These are phyloP conservation scores for Echria macrotheca DNA, from an alignment of 495 filamentous ascomycete genomes.

Conservation along the genomic window DNA sequence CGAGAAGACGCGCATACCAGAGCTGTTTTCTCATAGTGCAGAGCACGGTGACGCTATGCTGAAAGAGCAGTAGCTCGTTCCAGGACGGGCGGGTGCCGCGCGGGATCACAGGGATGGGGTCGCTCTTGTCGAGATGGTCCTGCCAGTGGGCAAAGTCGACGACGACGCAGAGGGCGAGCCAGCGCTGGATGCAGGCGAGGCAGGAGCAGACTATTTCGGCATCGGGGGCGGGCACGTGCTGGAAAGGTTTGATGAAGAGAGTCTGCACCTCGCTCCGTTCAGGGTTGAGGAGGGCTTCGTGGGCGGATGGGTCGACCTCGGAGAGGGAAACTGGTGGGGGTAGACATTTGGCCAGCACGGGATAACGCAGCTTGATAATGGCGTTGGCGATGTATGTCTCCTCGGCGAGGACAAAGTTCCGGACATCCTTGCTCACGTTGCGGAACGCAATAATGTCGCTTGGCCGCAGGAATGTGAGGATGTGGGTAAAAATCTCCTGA, in stretches of 20 bases:
- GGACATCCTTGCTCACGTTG: conserved; percentile 31
- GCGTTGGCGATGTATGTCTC: conserved; percentile 33
- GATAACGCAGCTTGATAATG: conserved; percentile 40
- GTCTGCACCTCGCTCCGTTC: conserved; percentile 30
- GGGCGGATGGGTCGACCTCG: conserved; percentile 32
- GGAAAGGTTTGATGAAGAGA: conserved; percentile 41
- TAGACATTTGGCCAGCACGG: conserved; percentile 43
- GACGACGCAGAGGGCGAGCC: conserved; percentile 46
- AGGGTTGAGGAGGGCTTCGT: conserved; percentile 26
- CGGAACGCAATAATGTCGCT: conserved; percentile 42
- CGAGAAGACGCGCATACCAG: conserved; percentile 45
- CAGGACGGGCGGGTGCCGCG: conserved; percentile 39
- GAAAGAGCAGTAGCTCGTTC: conserved; percentile 39
- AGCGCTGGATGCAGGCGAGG: conserved; percentile 45
- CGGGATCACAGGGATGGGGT: conserved; percentile 46
- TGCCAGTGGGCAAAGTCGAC: conserved; percentile 55
- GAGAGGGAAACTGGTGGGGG: conserved; percentile 38
- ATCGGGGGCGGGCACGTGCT: conserved; percentile 42
- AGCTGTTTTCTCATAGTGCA: conserved; percentile 39
- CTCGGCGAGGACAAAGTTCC: conserved; percentile 35
- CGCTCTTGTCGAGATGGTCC: conserved; percentile 39
- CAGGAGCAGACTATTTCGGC: conserved; percentile 43
- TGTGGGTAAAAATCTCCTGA: conserved; percentile 43
- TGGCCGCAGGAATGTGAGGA: conserved; percentile 39
- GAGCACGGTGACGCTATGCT: conserved; percentile 35